These are phyloP conservation scores for Colletotrichum trifolii DNA, from an alignment of 2,329 filamentous ascomycete species.

Conservation along the genomic window DNA sequence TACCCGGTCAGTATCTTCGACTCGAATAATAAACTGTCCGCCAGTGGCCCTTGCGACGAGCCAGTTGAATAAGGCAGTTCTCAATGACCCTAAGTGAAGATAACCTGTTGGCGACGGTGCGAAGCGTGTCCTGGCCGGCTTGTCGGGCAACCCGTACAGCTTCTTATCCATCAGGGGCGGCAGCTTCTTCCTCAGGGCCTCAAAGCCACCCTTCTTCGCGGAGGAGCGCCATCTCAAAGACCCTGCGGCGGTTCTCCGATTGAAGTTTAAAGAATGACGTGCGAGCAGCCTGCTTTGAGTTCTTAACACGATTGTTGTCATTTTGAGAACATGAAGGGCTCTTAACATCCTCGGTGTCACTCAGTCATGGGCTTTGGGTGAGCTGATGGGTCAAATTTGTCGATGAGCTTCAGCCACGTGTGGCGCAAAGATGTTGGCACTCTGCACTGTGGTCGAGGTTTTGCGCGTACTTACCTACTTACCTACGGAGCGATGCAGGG, in stretches of 20 bases:
- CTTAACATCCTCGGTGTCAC: neutral
- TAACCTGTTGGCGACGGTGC: conserved; percentile 96
- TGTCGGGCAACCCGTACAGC: conserved; percentile 55
- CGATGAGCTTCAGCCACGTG: conserved; percentile 36
- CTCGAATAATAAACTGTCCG: conserved; percentile 88
- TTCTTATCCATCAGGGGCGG: conserved; percentile 30
- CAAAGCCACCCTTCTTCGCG: conserved; percentile 29
- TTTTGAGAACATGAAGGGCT: conserved; percentile 17
- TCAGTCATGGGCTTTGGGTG: conserved; percentile 14
- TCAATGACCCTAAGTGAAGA: conserved; percentile 88
- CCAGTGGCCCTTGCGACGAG: conserved; percentile 87
- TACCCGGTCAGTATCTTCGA: conserved; percentile 96
- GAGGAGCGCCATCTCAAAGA: conserved; percentile 32
- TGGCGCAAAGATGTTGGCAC: conserved; percentile 12
- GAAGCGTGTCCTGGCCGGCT: conserved; percentile 75
- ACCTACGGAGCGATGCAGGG: too few relatives aligned
- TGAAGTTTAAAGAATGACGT: too few relatives aligned
- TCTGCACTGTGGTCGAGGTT: too few relatives aligned
- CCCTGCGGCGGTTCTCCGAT: neutral
- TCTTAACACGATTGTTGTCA: conserved; percentile 30
- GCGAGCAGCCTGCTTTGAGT: conserved; percentile 8
- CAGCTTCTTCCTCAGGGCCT: conserved; percentile 36
- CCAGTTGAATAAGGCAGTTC: conserved; percentile 96
- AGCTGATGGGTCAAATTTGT: conserved; percentile 33
- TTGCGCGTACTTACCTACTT: too few relatives aligned